Percentiles rank a stretch among this genome's conserved stretches.
phyloP scores from a whole-genome alignment of 306 rosid genomes.

The Cajanus cajan region DNA sequence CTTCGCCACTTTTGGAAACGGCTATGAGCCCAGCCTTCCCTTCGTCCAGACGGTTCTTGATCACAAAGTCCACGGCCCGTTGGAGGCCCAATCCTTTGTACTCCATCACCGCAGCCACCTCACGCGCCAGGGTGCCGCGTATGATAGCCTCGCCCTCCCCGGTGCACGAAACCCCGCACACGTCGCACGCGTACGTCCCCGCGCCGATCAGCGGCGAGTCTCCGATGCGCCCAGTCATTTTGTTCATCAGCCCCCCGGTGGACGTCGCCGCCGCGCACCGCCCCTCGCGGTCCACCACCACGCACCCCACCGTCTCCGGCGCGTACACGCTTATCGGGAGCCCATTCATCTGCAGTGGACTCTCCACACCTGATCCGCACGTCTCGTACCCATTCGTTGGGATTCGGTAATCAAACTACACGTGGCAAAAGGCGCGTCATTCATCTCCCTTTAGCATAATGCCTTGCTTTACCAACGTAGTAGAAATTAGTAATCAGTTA shows the following conservation, averaged over 20 bases:
- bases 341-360: conserved; percentile 79
- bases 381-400: conserved; percentile 56
- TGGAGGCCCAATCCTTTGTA: conserved; percentile 82
- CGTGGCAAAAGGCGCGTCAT: neutral
- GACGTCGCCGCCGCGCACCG: conserved; percentile 88
- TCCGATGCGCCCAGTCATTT: conserved; percentile 80
- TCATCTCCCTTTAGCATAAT: neutral
- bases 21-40: conserved; percentile 90
- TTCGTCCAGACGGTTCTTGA: conserved; percentile 69
- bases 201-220: conserved; percentile 89
- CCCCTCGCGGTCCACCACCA: conserved; percentile 78
- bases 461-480: too few relatives aligned
- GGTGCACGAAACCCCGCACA: conserved; percentile 83
- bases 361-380: conserved; percentile 61
- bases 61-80: conserved; percentile 76
- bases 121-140: conserved; percentile 92
- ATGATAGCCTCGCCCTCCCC: conserved; percentile 98
- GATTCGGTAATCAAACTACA: conserved; percentile 71
- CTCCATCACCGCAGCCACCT: conserved; percentile 97
- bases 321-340: conserved; percentile 85
- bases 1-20: conserved; percentile 77
- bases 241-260: conserved; percentile 89
- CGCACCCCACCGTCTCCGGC: conserved; percentile 97
- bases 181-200: conserved; percentile 77
- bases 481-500: neutral